Percentiles rank a stretch among this genome's conserved stretches.
phyloP scores from a whole-genome alignment of 257 asterid genomes.

The Petrea volubilis region DNA sequence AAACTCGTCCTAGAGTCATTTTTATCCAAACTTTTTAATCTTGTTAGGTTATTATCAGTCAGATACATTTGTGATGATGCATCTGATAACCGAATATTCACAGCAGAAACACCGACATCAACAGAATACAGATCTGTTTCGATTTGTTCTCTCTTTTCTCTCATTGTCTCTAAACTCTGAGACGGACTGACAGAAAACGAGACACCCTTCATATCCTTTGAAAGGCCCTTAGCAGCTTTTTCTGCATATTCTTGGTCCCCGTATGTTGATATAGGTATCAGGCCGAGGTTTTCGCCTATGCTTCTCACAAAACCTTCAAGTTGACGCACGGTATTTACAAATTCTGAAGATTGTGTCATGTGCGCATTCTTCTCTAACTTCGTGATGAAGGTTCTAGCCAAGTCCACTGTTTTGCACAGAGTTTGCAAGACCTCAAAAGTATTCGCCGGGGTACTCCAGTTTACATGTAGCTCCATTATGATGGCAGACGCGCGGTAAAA shows the following conservation, averaged over 20 bases:
- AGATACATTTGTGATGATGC: slow-evolving; percentile 27
- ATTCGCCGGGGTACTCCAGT: slow-evolving; percentile 41
- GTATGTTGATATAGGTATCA: slow-evolving; percentile 41
- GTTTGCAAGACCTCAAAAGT: slow-evolving; percentile 48
- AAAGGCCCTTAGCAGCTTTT: slow-evolving; percentile 56
- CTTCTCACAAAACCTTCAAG: slow-evolving; percentile 48
- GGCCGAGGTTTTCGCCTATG: slow-evolving; percentile 58
- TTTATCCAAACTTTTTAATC: slow-evolving; percentile 18
- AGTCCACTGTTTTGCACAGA: slow-evolving; percentile 38
- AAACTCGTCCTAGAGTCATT: slow-evolving; percentile 10
- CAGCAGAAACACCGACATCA: slow-evolving; percentile 44
- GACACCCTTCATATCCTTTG: slow-evolving; percentile 57
- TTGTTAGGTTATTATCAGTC: slow-evolving; percentile 31
- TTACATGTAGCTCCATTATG: slow-evolving; percentile 54
- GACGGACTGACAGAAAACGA: slow-evolving; percentile 28
- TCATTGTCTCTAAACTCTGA: slow-evolving; percentile 17
- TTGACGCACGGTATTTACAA: slow-evolving; percentile 35
- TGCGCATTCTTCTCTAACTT: slow-evolving; percentile 35
- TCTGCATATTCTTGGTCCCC: slow-evolving; percentile 48
- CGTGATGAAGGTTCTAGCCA: slow-evolving; percentile 42
- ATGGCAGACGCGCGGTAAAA: slow-evolving; percentile 59
- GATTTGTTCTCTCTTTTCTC: slow-evolving; percentile 21
- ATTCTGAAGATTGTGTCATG: slow-evolving; percentile 27
- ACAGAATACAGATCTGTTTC: slow-evolving; percentile 70
- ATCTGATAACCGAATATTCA: slow-evolving; percentile 32